Evolutionary conservation across 2,329 filamentous ascomycete genomes (phyloP).

Genomic region (Alternaria gansuensis): DNA sequence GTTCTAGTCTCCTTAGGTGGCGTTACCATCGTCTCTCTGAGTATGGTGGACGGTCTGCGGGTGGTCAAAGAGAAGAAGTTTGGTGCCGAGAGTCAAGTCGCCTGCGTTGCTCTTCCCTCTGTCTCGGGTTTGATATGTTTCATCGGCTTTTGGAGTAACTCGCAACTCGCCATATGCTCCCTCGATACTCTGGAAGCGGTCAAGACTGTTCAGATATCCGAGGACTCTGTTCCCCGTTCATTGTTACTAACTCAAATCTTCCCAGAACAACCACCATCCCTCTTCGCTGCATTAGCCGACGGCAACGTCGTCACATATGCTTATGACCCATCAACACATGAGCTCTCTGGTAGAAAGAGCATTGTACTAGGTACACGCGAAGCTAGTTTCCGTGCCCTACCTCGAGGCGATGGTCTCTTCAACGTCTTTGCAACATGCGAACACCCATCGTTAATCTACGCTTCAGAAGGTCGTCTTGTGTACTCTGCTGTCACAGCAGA

Average conservation of each 20-base stretch:
- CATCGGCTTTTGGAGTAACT: constrained; percentile 87
- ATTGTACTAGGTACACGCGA: constrained; percentile 87
- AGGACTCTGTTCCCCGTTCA: constrained; percentile 83
- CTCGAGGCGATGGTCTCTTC: constrained; percentile 69
- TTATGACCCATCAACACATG: constrained; percentile 68
- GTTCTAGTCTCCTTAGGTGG: constrained; percentile 80
- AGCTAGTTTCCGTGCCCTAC: constrained; percentile 80
- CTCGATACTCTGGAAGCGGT: constrained; percentile 72
- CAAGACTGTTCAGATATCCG: constrained; percentile 63
- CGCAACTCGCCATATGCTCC: constrained; percentile 77
- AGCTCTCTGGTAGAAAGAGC: constrained; percentile 77
- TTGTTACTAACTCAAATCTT: constrained; percentile 82
- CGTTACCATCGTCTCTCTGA: constrained; percentile 73
- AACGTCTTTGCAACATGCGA: constrained; percentile 95
- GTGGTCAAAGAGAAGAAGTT: constrained; percentile 69
- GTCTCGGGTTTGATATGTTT: constrained; percentile 73
- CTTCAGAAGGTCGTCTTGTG: constrained; percentile 83
- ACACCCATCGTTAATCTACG: constrained; percentile 92
- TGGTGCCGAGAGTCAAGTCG: constrained; percentile 76
- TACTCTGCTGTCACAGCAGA: constrained; percentile 95
- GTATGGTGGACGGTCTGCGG: constrained; percentile 66
- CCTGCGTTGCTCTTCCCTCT: constrained; percentile 80
- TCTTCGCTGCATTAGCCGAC: constrained; percentile 92
- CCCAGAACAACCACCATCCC: constrained; percentile 70
- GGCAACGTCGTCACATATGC: constrained; percentile 88